Percentiles rank a stretch among this genome's conserved stretches.
phyloP scores from a whole-genome alignment of 441 rosid genomes.

The Populus hybrid region DNA sequence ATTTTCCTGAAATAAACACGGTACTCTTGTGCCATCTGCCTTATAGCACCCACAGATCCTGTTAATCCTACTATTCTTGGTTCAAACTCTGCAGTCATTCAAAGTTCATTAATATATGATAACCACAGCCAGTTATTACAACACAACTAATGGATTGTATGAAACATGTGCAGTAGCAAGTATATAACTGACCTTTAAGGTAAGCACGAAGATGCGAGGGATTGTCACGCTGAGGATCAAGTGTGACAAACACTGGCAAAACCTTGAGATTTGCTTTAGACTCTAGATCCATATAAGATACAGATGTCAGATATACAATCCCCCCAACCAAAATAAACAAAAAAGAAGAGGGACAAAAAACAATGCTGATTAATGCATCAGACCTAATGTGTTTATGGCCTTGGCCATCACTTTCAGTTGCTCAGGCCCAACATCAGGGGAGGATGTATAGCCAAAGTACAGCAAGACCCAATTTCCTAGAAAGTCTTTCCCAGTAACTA shows the following conservation, averaged over 20 bases:
- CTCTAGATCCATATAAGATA: constrained; percentile 43
- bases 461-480: constrained; percentile 73
- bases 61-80: constrained; percentile 69
- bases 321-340: neutral
- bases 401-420: constrained; percentile 54
- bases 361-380: constrained; percentile 14
- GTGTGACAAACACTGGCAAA: constrained; percentile 71
- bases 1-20: constrained; percentile 76
- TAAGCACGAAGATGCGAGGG: constrained; percentile 70
- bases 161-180: neutral
- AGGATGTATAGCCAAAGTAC: constrained; percentile 82
- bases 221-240: constrained; percentile 87
- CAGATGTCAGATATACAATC: constrained; percentile 25
- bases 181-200: constrained; percentile 55
- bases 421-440: constrained; percentile 89
- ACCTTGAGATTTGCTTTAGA: constrained; percentile 47
- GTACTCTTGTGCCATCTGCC: constrained; percentile 88
- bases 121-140: constrained; percentile 4
- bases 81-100: constrained; percentile 60
- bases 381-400: constrained; percentile 62
- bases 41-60: constrained; percentile 54
- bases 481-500: constrained; percentile 50
- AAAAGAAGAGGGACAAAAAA: neutral
- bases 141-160: neutral
- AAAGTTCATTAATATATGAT: constrained; percentile 8